Conservation (phyloP, 208 protist species). For the Borovskyia barvae region DNA sequence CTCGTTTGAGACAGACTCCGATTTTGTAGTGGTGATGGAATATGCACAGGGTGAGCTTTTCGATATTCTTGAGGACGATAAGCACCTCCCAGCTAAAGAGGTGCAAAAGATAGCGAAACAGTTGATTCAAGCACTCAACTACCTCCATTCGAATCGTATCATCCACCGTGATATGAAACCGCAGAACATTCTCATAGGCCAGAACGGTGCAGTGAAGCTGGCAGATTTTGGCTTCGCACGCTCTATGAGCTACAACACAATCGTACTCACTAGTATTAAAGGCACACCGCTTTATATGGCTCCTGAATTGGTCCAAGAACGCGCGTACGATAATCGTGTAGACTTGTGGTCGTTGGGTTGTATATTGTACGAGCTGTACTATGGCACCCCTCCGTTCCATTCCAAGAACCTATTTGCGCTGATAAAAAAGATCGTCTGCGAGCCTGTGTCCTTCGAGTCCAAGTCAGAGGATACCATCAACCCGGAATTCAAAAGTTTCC, state of each 20-base stretch:
- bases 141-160: conserved; percentile 96
- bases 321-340: conserved; percentile 93
- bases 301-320: conserved; percentile 93
- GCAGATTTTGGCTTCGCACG: conserved; percentile 98
- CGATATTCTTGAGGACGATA: conserved; percentile 95
- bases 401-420: conserved; percentile 96
- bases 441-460: conserved; percentile 79
- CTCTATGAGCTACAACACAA: conserved; percentile 94
- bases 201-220: conserved; percentile 95
- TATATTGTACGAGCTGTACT: conserved; percentile 97
- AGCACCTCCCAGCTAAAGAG: conserved; percentile 86
- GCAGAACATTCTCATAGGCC: conserved; percentile 96
- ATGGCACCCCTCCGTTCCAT: conserved; percentile 96
- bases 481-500: conserved; percentile 87
- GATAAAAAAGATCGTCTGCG: conserved; percentile 94
- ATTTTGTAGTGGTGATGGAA: conserved; percentile 95
- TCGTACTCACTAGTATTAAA: conserved; percentile 96
- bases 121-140: conserved; percentile 95
- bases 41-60: conserved; percentile 94
- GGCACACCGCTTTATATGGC: conserved; percentile 97
- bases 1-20: conserved; percentile 94
- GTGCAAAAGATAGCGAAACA: conserved; percentile 96
- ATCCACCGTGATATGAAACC: conserved; percentile 97
- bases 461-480: conserved; percentile 81
- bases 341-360: conserved; percentile 98